Evolutionary conservation across 495 filamentous ascomycete genomes (phyloP).

Genomic region (Aspergillus saccharolyticus): DNA sequence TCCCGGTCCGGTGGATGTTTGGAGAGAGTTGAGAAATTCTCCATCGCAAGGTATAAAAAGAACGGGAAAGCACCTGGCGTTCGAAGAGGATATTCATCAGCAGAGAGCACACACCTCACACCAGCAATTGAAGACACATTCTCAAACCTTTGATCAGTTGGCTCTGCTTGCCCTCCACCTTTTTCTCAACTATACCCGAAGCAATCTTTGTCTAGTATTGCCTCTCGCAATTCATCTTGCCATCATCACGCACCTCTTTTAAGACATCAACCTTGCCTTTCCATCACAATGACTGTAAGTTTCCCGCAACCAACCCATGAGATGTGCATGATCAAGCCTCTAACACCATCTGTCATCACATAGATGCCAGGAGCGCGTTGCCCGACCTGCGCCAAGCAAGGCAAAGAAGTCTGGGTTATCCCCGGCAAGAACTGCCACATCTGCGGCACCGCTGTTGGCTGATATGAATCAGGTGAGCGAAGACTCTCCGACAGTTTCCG

Average conservation of each 20-base stretch:
- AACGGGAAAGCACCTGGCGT: conserved; percentile 5
- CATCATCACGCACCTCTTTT: not conserved
- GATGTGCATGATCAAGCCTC: not conserved
- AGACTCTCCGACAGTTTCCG: not conserved
- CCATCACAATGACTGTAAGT: conserved; percentile 13
- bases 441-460: conserved; percentile 21
- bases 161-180: too few relatives aligned
- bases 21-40: conserved; percentile 8
- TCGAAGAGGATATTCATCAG: conserved; percentile 14
- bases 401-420: conserved; percentile 46
- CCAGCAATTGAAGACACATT: too few relatives aligned
- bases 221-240: too few relatives aligned
- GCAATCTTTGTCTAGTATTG: too few relatives aligned
- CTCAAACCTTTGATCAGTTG: too few relatives aligned
- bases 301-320: not conserved
- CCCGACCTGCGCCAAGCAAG: conserved; percentile 35
- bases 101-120: conserved; percentile 9
- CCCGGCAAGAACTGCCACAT: conserved; percentile 47
- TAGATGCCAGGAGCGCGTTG: conserved; percentile 50
- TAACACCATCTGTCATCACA: not conserved
- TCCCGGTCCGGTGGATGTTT: conserved; percentile 10
- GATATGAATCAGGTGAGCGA: not conserved
- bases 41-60: conserved; percentile 14
- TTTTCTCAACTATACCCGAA: too few relatives aligned
- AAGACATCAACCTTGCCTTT: not conserved